Conservation (phyloP, 176 grass and related monocot species). For the Eragrostis curvula region DNA sequence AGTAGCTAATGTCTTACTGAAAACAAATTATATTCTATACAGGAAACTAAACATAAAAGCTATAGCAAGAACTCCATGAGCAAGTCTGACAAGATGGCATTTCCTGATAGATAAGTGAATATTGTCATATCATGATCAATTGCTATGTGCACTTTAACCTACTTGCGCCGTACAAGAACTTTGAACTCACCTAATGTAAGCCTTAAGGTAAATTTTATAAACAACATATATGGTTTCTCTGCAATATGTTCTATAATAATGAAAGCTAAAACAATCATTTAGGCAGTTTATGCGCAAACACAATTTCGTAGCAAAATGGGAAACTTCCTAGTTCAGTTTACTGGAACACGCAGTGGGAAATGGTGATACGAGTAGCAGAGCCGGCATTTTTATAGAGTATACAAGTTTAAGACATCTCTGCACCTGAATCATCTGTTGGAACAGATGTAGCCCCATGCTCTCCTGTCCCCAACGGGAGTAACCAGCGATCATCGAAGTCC, state of each 20-base stretch:
- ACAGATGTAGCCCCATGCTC: conserved; percentile 29
- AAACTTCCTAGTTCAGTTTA: background rate
- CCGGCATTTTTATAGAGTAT: background rate
- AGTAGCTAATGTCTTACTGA: conserved; percentile 20
- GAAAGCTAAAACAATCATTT: background rate
- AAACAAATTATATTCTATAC: conserved; percentile 15
- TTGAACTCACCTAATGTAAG: background rate
- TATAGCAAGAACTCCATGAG: background rate
- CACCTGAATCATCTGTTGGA: conserved; percentile 57
- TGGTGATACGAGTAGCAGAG: conserved; percentile 3
- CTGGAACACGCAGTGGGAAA: background rate
- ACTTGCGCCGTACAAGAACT: background rate
- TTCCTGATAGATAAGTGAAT: background rate
- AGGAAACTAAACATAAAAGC: background rate
- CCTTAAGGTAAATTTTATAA: conserved; percentile 14
- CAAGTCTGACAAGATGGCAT: background rate
- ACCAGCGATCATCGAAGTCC: conserved; percentile 65
- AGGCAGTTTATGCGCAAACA: background rate
- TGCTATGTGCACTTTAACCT: background rate
- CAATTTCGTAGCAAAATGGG: background rate
- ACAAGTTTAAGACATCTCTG: conserved; percentile 20
- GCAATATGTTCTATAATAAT: background rate
- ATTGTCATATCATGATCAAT: background rate
- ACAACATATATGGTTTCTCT: background rate
- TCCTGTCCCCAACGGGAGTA: conserved; percentile 44